phyloP scores from a whole-genome alignment of 805 yeast species.

The Wickerhamomyces hampshirensis region DNA sequence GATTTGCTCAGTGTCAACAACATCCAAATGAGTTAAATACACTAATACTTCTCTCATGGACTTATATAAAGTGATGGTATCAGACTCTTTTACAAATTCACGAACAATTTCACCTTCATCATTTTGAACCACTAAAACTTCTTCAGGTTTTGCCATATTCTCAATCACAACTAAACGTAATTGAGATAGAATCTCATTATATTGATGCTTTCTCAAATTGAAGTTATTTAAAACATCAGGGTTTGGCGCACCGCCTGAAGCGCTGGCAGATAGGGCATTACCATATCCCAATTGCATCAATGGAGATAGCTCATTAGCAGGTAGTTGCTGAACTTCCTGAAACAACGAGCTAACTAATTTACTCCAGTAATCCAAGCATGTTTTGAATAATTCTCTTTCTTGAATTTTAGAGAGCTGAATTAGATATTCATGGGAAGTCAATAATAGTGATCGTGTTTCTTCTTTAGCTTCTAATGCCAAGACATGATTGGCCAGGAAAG shows the following conservation, averaged over 20 bases:
- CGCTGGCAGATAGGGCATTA: slow-evolving; percentile 29
- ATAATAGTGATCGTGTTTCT: slow-evolving; percentile 49
- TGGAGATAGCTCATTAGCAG: slow-evolving; percentile 68
- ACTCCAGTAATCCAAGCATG: slow-evolving; percentile 93
- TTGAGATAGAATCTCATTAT: slow-evolving; percentile 71
- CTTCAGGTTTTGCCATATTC: slow-evolving; percentile 98
- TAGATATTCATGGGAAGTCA: slow-evolving; percentile 74
- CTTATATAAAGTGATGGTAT: slow-evolving; percentile 92
- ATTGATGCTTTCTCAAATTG: slow-evolving; percentile 83
- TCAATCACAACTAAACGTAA: slow-evolving; percentile 92
- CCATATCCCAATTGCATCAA: slow-evolving; percentile 61
- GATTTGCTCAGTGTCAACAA: slow-evolving; percentile 86
- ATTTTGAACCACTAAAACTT: slow-evolving; percentile 92
- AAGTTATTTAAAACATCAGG: slow-evolving; percentile 72
- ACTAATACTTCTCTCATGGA: slow-evolving; percentile 94
- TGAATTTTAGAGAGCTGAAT: slow-evolving; percentile 84
- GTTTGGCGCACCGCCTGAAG: slow-evolving; percentile 78
- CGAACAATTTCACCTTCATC: slow-evolving; percentile 99
- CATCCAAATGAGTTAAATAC: slow-evolving; percentile 92
- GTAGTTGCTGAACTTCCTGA: slow-evolving; percentile 79
- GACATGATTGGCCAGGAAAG: slow-evolving; percentile 75
- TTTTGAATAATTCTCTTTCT: slow-evolving; percentile 93
- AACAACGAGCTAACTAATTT: slow-evolving; percentile 77
- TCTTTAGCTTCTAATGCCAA: slow-evolving; percentile 54
- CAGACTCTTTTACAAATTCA: slow-evolving; percentile 94